Conservation (phyloP, 768 basidiomycete genomes). For the Naematelia encephala region DNA sequence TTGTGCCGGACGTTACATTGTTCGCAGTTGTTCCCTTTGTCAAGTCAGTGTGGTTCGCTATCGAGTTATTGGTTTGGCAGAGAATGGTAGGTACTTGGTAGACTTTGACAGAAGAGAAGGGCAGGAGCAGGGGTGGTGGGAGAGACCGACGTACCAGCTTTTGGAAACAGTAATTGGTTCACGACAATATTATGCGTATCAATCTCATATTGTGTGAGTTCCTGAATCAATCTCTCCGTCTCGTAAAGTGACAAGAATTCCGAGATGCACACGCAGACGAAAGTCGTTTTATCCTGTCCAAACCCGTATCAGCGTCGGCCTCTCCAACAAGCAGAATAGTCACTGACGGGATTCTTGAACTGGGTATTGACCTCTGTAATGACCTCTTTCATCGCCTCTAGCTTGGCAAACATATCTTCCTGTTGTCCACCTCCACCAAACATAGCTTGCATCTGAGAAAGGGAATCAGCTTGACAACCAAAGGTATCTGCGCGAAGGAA, state of each 20-base stretch:
- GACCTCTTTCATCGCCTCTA: constrained; percentile 92
- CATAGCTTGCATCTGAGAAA: constrained; percentile 79
- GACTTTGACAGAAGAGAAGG: too few species aligned
- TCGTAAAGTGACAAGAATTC: constrained; percentile 98
- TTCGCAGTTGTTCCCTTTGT: constrained; percentile 80
- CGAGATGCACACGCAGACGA: constrained; percentile 97
- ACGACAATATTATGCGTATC: constrained; percentile 99
- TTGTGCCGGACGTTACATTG: constrained; percentile 90
- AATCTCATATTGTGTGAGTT: constrained; percentile 70
- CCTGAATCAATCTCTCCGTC: constrained; percentile 96
- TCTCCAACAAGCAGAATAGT: not conserved
- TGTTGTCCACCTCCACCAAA: constrained; percentile 91
- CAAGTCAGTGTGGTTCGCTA: not conserved
- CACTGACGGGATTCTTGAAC: constrained; percentile 92
- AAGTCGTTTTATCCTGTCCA: constrained; percentile 90
- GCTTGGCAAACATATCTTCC: constrained; percentile 98
- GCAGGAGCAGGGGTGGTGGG: not conserved
- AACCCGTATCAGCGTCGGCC: constrained; percentile 2
- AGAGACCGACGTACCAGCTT: constrained; percentile 62
- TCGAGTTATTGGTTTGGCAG: too few species aligned
- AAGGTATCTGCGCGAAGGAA: too few species aligned
- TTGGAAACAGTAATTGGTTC: constrained; percentile 94
- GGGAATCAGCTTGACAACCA: constrained; percentile 3
- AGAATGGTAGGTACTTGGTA: too few species aligned
- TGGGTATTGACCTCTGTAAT: constrained; percentile 99